Conservation (phyloP, 768 basidiomycete species). For the Lentinula detonsa region DNA sequence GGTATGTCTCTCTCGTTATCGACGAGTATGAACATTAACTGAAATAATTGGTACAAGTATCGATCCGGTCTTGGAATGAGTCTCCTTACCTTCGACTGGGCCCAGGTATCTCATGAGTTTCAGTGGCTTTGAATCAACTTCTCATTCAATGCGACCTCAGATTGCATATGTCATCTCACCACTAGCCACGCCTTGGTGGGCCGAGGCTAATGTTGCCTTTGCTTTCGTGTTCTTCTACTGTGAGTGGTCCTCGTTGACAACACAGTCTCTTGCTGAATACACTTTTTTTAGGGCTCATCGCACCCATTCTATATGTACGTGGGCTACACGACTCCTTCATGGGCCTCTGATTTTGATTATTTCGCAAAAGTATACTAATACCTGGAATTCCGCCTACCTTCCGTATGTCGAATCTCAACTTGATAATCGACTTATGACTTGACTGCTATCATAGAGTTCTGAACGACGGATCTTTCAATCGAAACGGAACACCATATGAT, state of each 20-base stretch:
- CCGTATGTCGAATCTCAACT: slow-evolving; percentile 30
- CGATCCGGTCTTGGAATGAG: slow-evolving; percentile 54
- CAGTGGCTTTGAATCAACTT: slow-evolving; percentile 5
- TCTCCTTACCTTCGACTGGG: slow-evolving; percentile 78
- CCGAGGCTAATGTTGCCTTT: slow-evolving; percentile 59
- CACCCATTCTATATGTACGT: slow-evolving; percentile 25
- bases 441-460: background rate
- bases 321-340: slow-evolving; percentile 12
- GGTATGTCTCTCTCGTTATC: slow-evolving; percentile 27
- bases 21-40: slow-evolving; percentile 22
- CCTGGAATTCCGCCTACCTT: slow-evolving; percentile 52
- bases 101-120: slow-evolving; percentile 42
- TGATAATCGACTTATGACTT: background rate
- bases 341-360: background rate
- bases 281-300: slow-evolving; percentile 23
- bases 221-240: slow-evolving; percentile 71
- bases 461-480: slow-evolving; percentile 50
- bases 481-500: slow-evolving; percentile 52
- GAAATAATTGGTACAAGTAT: slow-evolving; percentile 5
- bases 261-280: background rate
- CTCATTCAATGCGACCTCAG: slow-evolving; percentile 14
- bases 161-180: slow-evolving; percentile 67
- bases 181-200: slow-evolving; percentile 81
- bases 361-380: slow-evolving; percentile 47
- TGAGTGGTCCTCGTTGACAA: slow-evolving; percentile 15